Evolutionary conservation across 2,329 filamentous ascomycete species (phyloP).

Genomic region (Chrysoporthe puriensis): DNA sequence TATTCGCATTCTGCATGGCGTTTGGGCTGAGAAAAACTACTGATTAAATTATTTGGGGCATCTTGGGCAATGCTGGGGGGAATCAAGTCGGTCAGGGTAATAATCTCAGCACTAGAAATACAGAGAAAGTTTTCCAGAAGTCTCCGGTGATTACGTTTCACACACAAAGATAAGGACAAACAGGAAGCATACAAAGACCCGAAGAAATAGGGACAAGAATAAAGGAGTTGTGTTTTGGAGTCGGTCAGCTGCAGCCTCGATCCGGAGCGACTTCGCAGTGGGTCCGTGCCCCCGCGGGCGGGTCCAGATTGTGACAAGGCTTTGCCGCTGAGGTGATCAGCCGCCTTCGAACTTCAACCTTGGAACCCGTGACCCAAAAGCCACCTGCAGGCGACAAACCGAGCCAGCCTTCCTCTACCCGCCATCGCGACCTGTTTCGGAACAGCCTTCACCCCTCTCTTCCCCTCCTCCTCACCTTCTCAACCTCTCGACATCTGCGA

Average conservation of each 20-base stretch:
- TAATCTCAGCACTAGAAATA: neutral
- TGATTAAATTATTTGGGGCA: neutral
- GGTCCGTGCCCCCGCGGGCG: conserved; percentile 7
- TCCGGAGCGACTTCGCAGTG: conserved; percentile 4
- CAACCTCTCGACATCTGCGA: neutral
- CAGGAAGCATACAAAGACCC: neutral
- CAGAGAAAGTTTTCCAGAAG: neutral
- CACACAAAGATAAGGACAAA: neutral
- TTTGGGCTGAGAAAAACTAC: conserved; percentile 2
- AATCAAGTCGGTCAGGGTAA: neutral
- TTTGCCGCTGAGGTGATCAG: conserved; percentile 27
- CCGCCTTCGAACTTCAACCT: conserved; percentile 24
- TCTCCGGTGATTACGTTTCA: neutral
- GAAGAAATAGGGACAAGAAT: neutral
- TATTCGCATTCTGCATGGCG: conserved; percentile 15
- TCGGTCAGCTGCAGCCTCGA: neutral
- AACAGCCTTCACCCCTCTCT: neutral
- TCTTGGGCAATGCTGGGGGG: neutral
- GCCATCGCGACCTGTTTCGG: conserved; percentile 13
- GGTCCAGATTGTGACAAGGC: conserved; percentile 21
- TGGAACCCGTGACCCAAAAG: conserved; percentile 19
- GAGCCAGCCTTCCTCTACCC: conserved; percentile 21
- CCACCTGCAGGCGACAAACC: conserved; percentile 18
- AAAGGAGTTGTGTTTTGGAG: neutral
- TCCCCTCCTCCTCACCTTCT: neutral